Evolutionary conservation across 2,329 filamentous ascomycete genomes (phyloP), one percentile per base, ranked within the genome.

Genomic region (Paracorniculantispora psalliotae): DNA sequence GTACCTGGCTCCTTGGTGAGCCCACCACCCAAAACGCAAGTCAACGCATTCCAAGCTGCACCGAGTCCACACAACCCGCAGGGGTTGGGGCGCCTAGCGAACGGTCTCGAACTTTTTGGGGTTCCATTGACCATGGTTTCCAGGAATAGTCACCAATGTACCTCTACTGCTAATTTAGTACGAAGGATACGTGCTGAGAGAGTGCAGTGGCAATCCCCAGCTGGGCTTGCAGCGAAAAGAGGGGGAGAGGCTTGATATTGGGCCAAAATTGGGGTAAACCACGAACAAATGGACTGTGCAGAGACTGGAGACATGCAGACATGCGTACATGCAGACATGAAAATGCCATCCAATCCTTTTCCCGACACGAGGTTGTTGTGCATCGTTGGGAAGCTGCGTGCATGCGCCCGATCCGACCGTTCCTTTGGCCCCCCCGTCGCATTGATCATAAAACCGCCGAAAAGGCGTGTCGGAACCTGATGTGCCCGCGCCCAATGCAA

Each of bases 211-310:
- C n/a, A n/a, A 17, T 37, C 13, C 30, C 43, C 43, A 46, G 43
- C 37, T 41, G 23, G 23, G 12, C 35, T 39, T 39, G 10, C 33
- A 52, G 49, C 13, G 15, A 26, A 13, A 43, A 15, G 28, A 1
- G 21, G 10, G 26, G 10, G 17, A 28, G 33, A 19, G 23, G 39
- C 33, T 17, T n/a, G 23, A 43, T 53, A 19, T 53, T 53, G 37
- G 50, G 50, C 50, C 35, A 41, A 43, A 53, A 53, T 53, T 53
- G 50, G 50, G 50, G 50, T 52, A 50, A 50, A n/a, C n/a, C 8
- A 15, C 21, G 5, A 30, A 15, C 15, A 12, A n/a, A 33, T 8
- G 7, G 39, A 15, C 33, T 21, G 9, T 10, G 13, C 19, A 13
- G 17, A 19, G n/a, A 17, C 46, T 49, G 46, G 26, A 49, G n/a